These are phyloP conservation scores for Samsoniella hepiali DNA, from an alignment of 2,329 filamentous ascomycete species.

Conservation along the genomic window DNA sequence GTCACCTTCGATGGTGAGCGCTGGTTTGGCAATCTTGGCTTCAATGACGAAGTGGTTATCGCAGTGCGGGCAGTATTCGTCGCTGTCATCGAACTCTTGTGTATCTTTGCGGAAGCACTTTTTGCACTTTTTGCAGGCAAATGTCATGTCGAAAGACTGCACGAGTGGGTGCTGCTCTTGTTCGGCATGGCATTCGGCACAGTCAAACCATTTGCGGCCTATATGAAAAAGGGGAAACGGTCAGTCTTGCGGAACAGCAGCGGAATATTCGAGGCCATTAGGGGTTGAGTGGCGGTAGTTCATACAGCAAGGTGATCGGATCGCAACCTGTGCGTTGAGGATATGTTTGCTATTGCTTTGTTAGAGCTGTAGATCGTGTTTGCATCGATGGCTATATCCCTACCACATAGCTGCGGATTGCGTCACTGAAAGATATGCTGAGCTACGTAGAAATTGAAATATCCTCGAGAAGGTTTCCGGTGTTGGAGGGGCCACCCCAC, in stretches of 20 bases:
- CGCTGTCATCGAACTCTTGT: slow-evolving; percentile 87
- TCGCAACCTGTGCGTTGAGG: slow-evolving; percentile 94
- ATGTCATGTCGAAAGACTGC: slow-evolving; percentile 82
- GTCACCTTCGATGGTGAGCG: slow-evolving; percentile 84
- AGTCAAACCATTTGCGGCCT: slow-evolving; percentile 99
- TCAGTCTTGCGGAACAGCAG: slow-evolving; percentile 10
- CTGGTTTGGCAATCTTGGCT: slow-evolving; percentile 76
- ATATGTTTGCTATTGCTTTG: slow-evolving; percentile 76
- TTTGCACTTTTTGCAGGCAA: slow-evolving; percentile 98
- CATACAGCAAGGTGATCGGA: slow-evolving; percentile 93
- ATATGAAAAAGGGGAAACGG: slow-evolving; percentile 1
- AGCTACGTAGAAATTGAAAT: not conserved
- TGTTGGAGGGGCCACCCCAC: slow-evolving; percentile 13
- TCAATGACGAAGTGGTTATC: slow-evolving; percentile 98
- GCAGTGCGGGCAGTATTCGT: slow-evolving; percentile 98
- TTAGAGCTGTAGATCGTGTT: not conserved
- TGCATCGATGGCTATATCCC: slow-evolving; percentile 8
- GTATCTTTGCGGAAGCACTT: slow-evolving; percentile 97
- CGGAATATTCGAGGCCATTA: slow-evolving; percentile 14
- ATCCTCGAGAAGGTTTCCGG: not conserved
- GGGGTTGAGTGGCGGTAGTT: slow-evolving; percentile 20
- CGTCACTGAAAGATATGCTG: not conserved
- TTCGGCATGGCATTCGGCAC: slow-evolving; percentile 88
- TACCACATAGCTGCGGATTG: slow-evolving; percentile 36
- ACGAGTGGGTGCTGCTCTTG: slow-evolving; percentile 71